Evolutionary conservation across 73 alveolate species (phyloP), one percentile per base, ranked within the genome.

Genomic region (Paramecium primaurelia): DNA sequence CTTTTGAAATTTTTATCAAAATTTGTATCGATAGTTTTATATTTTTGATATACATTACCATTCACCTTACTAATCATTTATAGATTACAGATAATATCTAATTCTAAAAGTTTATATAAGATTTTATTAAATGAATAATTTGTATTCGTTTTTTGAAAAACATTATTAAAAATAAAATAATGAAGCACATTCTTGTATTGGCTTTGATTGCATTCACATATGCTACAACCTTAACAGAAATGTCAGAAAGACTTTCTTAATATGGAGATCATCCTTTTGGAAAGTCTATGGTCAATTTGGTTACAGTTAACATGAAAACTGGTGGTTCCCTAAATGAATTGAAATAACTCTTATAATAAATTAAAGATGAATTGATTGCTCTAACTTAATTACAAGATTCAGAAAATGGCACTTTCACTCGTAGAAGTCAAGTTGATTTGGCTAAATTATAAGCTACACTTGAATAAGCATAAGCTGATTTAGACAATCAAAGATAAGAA

Each of bases 191-290:
- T 34, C 84, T 64, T 34, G 47, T 64, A 11, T 64, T 64, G 30
- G 47, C 84, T 26, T 34, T 64, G 84, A 64, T 64, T 12, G 84
- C 84, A 28, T 28, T 28, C 16, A 64, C 47, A 28, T 64, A 64
- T 64, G 84, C 51, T 32, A 32, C 84, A 12, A 64, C 84, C 42
- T 3, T 64, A 3, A 64, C 51, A 32, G 84, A 64, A 28, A 64
- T 64, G 54, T 28, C 84, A 28, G 38, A 28, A 14, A 34, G 58
- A 11, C 58, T 80, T 8, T 25, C 71, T 26, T 12, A 80, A 28
- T 80, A 64, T 34, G 47, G 84, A 20, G 91, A 80, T 49, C 91
- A 80, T 36, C 91, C 91, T 5, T 80, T 42, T n/a, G 75, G 75
- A 36, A 49, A 42, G 58, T 40, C 91, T 45, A 80, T 80, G 91